phyloP scores from a whole-genome alignment of 2,329 filamentous ascomycete genomes.

The Fusarium sp. region DNA sequence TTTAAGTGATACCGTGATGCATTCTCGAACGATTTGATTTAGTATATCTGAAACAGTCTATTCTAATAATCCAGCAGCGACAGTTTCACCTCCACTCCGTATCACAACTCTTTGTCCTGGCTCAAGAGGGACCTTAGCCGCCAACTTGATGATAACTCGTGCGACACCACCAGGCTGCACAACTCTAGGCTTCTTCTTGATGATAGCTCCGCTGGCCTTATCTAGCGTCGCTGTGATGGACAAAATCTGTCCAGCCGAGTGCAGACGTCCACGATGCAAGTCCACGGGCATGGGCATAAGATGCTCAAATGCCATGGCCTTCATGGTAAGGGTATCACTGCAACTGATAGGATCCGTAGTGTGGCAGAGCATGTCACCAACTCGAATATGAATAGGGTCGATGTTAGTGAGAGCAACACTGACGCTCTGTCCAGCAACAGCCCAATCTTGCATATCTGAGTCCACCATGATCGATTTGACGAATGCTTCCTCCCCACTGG shows the following conservation, averaged over 20 bases:
- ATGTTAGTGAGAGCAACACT: slow-evolving; percentile 87
- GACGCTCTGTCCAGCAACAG: slow-evolving; percentile 90
- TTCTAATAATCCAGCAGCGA: slow-evolving; percentile 89
- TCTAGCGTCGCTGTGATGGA: slow-evolving; percentile 81
- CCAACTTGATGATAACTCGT: slow-evolving; percentile 80
- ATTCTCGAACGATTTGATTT: neutral
- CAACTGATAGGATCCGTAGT: slow-evolving; percentile 75
- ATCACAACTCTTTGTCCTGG: slow-evolving; percentile 84
- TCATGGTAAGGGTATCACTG: slow-evolving; percentile 80
- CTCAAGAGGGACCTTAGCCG: slow-evolving; percentile 82
- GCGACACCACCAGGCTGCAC: slow-evolving; percentile 85
- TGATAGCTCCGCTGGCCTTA: slow-evolving; percentile 78
- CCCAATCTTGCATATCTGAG: slow-evolving; percentile 82
- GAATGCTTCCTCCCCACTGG: slow-evolving; percentile 82
- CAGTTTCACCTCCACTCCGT: slow-evolving; percentile 82
- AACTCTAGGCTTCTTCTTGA: slow-evolving; percentile 88
- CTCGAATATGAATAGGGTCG: slow-evolving; percentile 83
- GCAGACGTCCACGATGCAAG: slow-evolving; percentile 86
- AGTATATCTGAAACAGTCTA: slow-evolving; percentile 51
- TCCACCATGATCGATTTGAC: slow-evolving; percentile 87
- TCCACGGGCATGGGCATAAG: slow-evolving; percentile 91
- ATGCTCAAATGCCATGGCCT: slow-evolving; percentile 90
- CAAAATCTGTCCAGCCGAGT: slow-evolving; percentile 80
- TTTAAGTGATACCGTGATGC: too few species aligned
- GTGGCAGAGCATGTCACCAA: slow-evolving; percentile 89